Evolutionary conservation across 768 basidiomycete genomes (phyloP).

Genomic region (Chiua virens): DNA sequence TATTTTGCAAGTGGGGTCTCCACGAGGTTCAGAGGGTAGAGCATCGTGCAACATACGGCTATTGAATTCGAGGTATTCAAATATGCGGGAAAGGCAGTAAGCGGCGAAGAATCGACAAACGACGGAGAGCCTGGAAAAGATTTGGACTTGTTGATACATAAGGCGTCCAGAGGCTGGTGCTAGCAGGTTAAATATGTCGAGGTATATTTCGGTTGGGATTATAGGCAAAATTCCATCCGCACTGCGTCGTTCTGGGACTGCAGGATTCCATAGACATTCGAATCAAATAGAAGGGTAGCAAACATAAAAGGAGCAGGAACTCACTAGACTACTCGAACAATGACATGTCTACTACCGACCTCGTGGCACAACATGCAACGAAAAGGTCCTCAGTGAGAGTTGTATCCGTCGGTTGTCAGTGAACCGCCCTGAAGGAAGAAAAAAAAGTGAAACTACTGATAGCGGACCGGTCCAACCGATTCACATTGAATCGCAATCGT

Average conservation of each 20-base stretch:
- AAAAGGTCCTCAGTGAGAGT: too few relatives aligned
- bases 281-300: background rate
- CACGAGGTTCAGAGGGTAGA: background rate
- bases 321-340: conserved; percentile 5
- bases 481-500: too few relatives aligned
- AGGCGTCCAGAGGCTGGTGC: conserved; percentile 16
- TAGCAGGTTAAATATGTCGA: conserved; percentile 39
- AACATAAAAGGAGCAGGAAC: background rate
- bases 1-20: background rate
- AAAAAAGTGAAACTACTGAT: too few relatives aligned
- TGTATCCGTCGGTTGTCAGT: too few relatives aligned
- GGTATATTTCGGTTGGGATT: conserved; percentile 47
- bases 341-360: background rate
- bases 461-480: too few relatives aligned
- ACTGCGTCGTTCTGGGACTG: conserved; percentile 28
- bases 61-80: conserved; percentile 30
- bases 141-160: conserved; percentile 6
- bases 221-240: conserved; percentile 17
- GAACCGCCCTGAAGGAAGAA: too few relatives aligned
- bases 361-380: too few relatives aligned
- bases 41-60: conserved; percentile 18
- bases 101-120: conserved; percentile 46
- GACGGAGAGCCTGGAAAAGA: conserved; percentile 32
- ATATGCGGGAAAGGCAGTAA: conserved; percentile 39
- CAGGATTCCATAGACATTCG: background rate